These are phyloP conservation scores for Colletotrichum sublineola DNA, from an alignment of 2,329 filamentous ascomycete genomes.

Conservation along the genomic window DNA sequence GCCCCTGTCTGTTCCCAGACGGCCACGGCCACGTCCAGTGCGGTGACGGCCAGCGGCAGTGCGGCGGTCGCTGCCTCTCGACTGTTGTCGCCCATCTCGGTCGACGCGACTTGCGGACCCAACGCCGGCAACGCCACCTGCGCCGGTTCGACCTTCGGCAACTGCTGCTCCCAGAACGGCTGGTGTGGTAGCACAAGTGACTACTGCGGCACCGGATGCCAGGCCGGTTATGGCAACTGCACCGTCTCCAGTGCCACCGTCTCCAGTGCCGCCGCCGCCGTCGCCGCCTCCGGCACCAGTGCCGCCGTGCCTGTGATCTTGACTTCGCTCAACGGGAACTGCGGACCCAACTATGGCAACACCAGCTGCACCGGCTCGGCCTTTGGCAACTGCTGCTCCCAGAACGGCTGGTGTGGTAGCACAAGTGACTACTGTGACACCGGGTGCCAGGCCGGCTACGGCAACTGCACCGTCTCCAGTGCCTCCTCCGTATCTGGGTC, in stretches of 20 bases:
- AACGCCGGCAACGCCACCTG: slow-evolving; percentile 47
- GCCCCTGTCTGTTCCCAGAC: slow-evolving; percentile 22
- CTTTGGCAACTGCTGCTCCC: slow-evolving; percentile 57
- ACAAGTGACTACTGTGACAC: slow-evolving; percentile 38
- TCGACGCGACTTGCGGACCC: slow-evolving; percentile 52
- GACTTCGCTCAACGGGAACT: slow-evolving; percentile 47
- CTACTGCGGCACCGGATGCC: slow-evolving; percentile 42
- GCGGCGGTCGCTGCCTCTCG: slow-evolving; percentile 32
- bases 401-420: slow-evolving; percentile 54
- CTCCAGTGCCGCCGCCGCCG: background rate
- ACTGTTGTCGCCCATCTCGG: slow-evolving; percentile 46
- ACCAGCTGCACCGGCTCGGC: slow-evolving; percentile 51
- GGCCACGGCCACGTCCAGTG: background rate
- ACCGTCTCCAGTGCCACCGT: background rate
- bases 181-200: slow-evolving; percentile 51
- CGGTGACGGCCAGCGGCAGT: slow-evolving; percentile 9
- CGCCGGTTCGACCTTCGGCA: slow-evolving; percentile 51
- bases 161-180: slow-evolving; percentile 57
- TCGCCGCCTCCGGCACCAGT: too few species aligned
- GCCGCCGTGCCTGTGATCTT: background rate
- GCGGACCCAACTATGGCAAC: slow-evolving; percentile 46
- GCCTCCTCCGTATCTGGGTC: too few species aligned
- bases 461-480: slow-evolving; percentile 25
- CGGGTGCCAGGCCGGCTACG: slow-evolving; percentile 40
- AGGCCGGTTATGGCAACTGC: slow-evolving; percentile 40